Percentiles rank a stretch among this genome's conserved stretches.
Conservation (phyloP, 495 filamentous ascomycete species). For the Bacidia gigantensis region DNA sequence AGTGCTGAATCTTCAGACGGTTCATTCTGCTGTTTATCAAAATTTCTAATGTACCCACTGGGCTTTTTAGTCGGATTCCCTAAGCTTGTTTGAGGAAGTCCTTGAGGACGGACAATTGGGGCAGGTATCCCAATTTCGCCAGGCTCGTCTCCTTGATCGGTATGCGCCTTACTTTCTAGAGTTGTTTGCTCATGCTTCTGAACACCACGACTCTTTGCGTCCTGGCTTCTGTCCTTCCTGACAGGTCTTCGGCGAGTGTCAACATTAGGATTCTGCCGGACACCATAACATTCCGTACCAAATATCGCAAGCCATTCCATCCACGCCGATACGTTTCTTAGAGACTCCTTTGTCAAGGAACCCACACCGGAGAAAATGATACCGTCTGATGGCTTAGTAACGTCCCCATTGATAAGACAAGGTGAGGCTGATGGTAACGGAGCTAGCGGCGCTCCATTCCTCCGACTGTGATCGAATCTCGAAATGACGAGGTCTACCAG, state of each 20-base stretch:
- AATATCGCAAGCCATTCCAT: constrained; percentile 69
- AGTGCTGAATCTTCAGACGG: constrained; percentile 9
- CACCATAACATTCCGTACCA: constrained; percentile 68
- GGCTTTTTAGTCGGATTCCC: not conserved
- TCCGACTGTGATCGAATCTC: constrained; percentile 51
- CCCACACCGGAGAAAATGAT: constrained; percentile 71
- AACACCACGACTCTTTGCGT: not conserved
- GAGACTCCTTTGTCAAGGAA: constrained; percentile 45
- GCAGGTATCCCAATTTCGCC: constrained; percentile 5
- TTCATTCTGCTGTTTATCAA: not conserved
- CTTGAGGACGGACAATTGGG: constrained; percentile 10
- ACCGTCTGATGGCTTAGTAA: constrained; percentile 50
- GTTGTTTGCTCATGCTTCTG: not conserved
- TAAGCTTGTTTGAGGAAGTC: not conserved
- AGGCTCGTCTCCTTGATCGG: not conserved
- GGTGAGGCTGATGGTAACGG: not conserved
- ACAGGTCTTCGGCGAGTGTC: constrained; percentile 33
- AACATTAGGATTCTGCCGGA: constrained; percentile 56
- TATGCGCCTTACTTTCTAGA: not conserved
- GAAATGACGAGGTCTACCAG: constrained; percentile 77
- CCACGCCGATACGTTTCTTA: constrained; percentile 62
- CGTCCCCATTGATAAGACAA: constrained; percentile 1
- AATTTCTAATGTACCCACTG: not conserved
- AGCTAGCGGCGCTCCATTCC: not conserved
- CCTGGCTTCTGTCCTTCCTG: constrained; percentile 6